phyloP scores from a whole-genome alignment of 805 yeast genomes.

The Cyberlindnera lachancei region DNA sequence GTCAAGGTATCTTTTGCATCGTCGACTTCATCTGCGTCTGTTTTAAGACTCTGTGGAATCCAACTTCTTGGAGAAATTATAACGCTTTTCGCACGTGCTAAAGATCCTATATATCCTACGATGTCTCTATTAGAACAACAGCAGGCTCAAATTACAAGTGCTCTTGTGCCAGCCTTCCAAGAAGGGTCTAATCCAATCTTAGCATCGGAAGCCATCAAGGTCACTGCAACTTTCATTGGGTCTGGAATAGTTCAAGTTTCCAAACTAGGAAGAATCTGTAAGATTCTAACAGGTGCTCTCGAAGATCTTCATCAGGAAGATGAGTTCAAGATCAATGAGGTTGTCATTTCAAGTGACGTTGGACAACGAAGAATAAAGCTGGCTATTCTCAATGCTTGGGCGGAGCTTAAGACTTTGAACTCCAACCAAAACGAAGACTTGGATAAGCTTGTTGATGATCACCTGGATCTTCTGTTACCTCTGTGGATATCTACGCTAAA shows the following conservation, averaged over 20 bases:
- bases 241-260: slow-evolving; percentile 46
- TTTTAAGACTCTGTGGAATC: slow-evolving; percentile 59
- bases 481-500: slow-evolving; percentile 73
- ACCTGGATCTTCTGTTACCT: slow-evolving; percentile 55
- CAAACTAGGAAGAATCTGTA: slow-evolving; percentile 48
- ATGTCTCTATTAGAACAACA: slow-evolving; percentile 77
- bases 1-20: slow-evolving; percentile 76
- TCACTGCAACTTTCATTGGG: slow-evolving; percentile 68
- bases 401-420: slow-evolving; percentile 39
- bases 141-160: slow-evolving; percentile 90
- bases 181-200: slow-evolving; percentile 64
- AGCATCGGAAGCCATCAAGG: slow-evolving; percentile 69
- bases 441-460: slow-evolving; percentile 42
- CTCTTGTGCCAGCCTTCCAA: slow-evolving; percentile 79
- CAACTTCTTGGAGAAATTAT: slow-evolving; percentile 57
- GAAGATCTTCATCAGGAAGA: slow-evolving; percentile 38
- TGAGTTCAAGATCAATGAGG: slow-evolving; percentile 46
- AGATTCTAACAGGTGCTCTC: slow-evolving; percentile 56
- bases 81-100: slow-evolving; percentile 47
- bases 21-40: slow-evolving; percentile 60
- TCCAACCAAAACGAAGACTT: slow-evolving; percentile 31
- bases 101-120: slow-evolving; percentile 68
- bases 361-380: slow-evolving; percentile 44
- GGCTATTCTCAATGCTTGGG: slow-evolving; percentile 68
- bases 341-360: slow-evolving; percentile 36